Evolutionary conservation across 768 basidiomycete species (phyloP).

Genomic region (Amanita rubescens): DNA sequence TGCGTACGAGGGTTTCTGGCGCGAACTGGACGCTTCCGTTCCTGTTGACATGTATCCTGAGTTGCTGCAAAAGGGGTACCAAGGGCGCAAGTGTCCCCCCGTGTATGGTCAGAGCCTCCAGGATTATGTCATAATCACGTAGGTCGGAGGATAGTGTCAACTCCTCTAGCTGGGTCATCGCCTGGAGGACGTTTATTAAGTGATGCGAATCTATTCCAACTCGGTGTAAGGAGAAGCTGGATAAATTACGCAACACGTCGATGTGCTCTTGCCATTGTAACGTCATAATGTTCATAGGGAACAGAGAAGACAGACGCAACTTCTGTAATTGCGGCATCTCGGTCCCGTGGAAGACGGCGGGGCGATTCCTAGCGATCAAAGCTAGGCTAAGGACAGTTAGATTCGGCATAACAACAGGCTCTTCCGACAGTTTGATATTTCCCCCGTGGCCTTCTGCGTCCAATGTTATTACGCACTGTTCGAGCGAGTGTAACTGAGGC

Average conservation of each 20-base stretch:
- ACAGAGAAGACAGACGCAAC: constrained; percentile 1
- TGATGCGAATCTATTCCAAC: not conserved
- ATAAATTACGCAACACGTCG: not conserved
- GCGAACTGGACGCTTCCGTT: not conserved
- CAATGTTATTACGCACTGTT: not conserved
- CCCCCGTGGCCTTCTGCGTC: not conserved
- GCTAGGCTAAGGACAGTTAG: not conserved
- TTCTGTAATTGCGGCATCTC: constrained; percentile 1
- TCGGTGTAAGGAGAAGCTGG: constrained; percentile 1
- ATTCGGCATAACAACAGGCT: not conserved
- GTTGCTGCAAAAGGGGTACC: not conserved
- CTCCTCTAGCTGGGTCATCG: not conserved
- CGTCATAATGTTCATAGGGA: constrained; percentile 1
- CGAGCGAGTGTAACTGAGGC: not conserved
- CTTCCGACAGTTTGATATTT: not conserved
- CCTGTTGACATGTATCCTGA: not conserved
- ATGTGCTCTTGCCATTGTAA: constrained; percentile 3
- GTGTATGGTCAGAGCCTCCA: not conserved
- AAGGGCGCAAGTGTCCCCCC: not conserved
- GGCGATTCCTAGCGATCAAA: not conserved
- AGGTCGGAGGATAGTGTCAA: constrained; percentile 2
- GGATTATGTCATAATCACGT: not conserved
- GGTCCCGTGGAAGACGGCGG: not conserved
- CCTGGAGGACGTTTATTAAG: not conserved
- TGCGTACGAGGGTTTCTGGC: not conserved